Percentiles rank a stretch among this genome's conserved stretches.
phyloP scores from a whole-genome alignment of 1,139 yeast genomes.

The Sugiyamaella neomexicana region DNA sequence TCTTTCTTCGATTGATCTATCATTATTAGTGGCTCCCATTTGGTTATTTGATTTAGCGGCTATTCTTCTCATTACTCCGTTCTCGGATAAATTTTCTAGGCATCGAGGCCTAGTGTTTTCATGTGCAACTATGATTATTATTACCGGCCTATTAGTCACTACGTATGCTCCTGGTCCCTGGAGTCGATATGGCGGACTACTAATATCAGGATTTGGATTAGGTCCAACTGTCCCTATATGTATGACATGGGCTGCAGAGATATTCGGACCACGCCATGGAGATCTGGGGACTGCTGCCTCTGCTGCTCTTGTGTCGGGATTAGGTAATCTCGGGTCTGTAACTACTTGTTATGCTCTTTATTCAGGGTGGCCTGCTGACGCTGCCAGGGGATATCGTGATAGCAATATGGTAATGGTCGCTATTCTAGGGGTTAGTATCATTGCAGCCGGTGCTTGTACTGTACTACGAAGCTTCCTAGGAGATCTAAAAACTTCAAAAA shows the following conservation, averaged over 20 bases:
- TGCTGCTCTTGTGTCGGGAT: slow-evolving; percentile 78
- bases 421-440: slow-evolving; percentile 69
- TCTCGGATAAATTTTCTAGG: slow-evolving; percentile 66
- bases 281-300: slow-evolving; percentile 85
- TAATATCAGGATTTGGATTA: slow-evolving; percentile 80
- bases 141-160: slow-evolving; percentile 70
- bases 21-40: slow-evolving; percentile 81
- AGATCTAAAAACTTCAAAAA: slow-evolving; percentile 25
- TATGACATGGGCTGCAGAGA: slow-evolving; percentile 85
- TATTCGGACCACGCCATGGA: slow-evolving; percentile 69
- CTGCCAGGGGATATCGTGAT: slow-evolving; percentile 56
- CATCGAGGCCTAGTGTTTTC: slow-evolving; percentile 63
- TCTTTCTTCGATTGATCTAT: slow-evolving; percentile 65
- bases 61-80: slow-evolving; percentile 71
- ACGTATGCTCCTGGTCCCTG: slow-evolving; percentile 74
- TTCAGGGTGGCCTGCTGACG: slow-evolving; percentile 84
- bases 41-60: slow-evolving; percentile 88
- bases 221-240: slow-evolving; percentile 90
- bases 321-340: slow-evolving; percentile 85
- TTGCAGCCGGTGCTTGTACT: slow-evolving; percentile 45
- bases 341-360: slow-evolving; percentile 83
- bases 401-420: slow-evolving; percentile 84
- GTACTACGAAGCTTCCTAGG: slow-evolving; percentile 33
- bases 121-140: slow-evolving; percentile 62
- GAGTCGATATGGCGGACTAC: slow-evolving; percentile 76